Conservation (phyloP, 2,329 filamentous ascomycete genomes). For the Colletotrichum tropicale region DNA sequence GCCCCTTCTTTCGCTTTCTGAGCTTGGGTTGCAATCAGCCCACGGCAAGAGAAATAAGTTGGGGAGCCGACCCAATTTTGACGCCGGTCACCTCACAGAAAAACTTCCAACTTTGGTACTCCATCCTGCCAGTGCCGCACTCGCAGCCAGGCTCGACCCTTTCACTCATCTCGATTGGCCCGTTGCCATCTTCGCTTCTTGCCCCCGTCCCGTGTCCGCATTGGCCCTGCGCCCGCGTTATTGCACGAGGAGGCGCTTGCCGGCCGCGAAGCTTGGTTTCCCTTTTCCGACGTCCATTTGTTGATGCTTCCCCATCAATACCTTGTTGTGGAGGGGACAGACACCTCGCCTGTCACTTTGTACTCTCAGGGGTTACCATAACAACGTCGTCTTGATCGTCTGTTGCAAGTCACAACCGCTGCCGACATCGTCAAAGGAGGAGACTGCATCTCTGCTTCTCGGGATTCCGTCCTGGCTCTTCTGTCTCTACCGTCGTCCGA, state of each 20-base stretch:
- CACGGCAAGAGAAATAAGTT: slow-evolving; percentile 10
- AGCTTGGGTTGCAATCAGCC: slow-evolving; percentile 14
- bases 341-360: not conserved
- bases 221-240: not conserved
- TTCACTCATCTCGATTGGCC: slow-evolving; percentile 17
- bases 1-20: not conserved
- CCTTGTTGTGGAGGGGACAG: not conserved
- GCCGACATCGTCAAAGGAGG: not conserved
- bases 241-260: not conserved
- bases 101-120: slow-evolving; percentile 13
- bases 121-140: slow-evolving; percentile 13
- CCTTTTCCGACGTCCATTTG: not conserved
- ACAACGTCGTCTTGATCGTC: not conserved
- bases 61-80: slow-evolving; percentile 20
- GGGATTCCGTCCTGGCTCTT: not conserved
- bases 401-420: not conserved
- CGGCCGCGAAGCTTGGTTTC: not conserved
- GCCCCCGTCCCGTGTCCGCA: slow-evolving; percentile 11
- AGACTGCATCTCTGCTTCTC: not conserved
- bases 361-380: not conserved
- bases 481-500: not conserved
- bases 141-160: slow-evolving; percentile 3
- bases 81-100: slow-evolving; percentile 10
- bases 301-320: not conserved
- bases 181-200: slow-evolving; percentile 10